These are phyloP conservation scores for Fusarium napiforme DNA, from an alignment of 2,329 filamentous ascomycete genomes.

Conservation along the genomic window DNA sequence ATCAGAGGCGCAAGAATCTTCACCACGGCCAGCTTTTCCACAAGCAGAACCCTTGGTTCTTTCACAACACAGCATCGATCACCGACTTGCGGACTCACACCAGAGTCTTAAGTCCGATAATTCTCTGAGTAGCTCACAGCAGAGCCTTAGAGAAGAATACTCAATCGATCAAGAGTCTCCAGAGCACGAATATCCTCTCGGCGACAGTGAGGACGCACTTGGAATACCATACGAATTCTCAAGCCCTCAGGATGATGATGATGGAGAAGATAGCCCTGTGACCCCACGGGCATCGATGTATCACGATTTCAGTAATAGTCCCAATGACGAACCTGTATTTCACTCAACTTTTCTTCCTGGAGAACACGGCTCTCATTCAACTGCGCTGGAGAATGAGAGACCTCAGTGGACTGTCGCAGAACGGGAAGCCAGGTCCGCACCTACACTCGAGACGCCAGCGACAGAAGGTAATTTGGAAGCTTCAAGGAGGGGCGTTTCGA, in stretches of 20 bases:
- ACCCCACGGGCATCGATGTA: constrained; percentile 67
- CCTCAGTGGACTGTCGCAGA: constrained; percentile 37
- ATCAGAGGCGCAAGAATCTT: constrained; percentile 31
- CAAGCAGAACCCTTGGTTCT: background rate
- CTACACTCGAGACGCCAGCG: constrained; percentile 30
- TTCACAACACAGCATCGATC: constrained; percentile 19
- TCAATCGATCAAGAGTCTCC: constrained; percentile 31
- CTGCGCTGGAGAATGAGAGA: constrained; percentile 29
- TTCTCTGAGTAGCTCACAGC: constrained; percentile 38
- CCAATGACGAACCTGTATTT: constrained; percentile 45
- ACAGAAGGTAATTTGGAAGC: constrained; percentile 30
- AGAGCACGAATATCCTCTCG: constrained; percentile 46
- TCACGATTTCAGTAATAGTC: constrained; percentile 48
- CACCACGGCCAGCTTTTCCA: constrained; percentile 38
- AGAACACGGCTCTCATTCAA: constrained; percentile 31
- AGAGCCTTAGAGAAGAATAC: constrained; percentile 42
- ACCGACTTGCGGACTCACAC: constrained; percentile 36
- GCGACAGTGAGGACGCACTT: constrained; percentile 66
- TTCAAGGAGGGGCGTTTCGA: constrained; percentile 5
- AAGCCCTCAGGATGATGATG: constrained; percentile 50
- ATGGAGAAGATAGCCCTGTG: constrained; percentile 53
- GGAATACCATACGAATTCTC: constrained; percentile 66
- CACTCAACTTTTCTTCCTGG: constrained; percentile 42
- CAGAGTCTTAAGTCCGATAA: constrained; percentile 23
- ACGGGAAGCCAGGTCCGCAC: constrained; percentile 32